phyloP scores from a whole-genome alignment of 768 basidiomycete genomes.

The Lyophyllum decastes region DNA sequence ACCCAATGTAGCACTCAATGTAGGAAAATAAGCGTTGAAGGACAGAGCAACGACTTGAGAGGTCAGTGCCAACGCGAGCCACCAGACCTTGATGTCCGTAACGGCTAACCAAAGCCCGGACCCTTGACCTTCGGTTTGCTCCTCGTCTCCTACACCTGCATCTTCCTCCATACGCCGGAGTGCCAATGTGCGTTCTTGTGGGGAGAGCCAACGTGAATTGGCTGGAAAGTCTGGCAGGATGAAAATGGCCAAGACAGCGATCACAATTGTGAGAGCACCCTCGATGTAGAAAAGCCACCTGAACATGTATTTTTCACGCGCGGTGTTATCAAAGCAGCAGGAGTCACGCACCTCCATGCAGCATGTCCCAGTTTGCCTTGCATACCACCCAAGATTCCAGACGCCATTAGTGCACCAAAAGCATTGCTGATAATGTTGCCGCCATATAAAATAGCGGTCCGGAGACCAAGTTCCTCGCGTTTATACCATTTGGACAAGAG shows the following conservation, averaged over 20 bases:
- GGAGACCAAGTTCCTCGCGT: slow-evolving; percentile 65
- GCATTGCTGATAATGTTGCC: slow-evolving; percentile 81
- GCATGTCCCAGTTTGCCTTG: slow-evolving; percentile 65
- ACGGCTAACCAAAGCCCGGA: slow-evolving; percentile 60
- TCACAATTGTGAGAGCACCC: slow-evolving; percentile 55
- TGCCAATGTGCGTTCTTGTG: slow-evolving; percentile 57
- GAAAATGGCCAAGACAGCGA: slow-evolving; percentile 54
- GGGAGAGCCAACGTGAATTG: slow-evolving; percentile 56
- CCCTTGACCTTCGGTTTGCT: slow-evolving; percentile 25
- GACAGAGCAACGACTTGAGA: slow-evolving; percentile 55
- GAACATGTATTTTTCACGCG: not conserved
- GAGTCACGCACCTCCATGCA: slow-evolving; percentile 61
- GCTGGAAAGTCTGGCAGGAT: slow-evolving; percentile 77
- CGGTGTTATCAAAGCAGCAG: not conserved
- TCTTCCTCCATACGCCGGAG: slow-evolving; percentile 66
- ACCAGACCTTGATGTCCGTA: slow-evolving; percentile 77
- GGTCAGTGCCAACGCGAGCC: slow-evolving; percentile 36
- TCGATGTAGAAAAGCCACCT: slow-evolving; percentile 78
- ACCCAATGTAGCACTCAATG: slow-evolving; percentile 69
- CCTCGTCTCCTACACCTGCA: slow-evolving; percentile 26
- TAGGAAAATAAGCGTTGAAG: slow-evolving; percentile 76
- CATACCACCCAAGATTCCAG: slow-evolving; percentile 73
- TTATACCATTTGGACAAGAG: slow-evolving; percentile 75
- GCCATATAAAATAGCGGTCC: slow-evolving; percentile 68
- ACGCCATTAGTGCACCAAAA: slow-evolving; percentile 78